Conservation (phyloP, 2,329 filamentous ascomycete species). For the Sarocladium brachiariae region DNA sequence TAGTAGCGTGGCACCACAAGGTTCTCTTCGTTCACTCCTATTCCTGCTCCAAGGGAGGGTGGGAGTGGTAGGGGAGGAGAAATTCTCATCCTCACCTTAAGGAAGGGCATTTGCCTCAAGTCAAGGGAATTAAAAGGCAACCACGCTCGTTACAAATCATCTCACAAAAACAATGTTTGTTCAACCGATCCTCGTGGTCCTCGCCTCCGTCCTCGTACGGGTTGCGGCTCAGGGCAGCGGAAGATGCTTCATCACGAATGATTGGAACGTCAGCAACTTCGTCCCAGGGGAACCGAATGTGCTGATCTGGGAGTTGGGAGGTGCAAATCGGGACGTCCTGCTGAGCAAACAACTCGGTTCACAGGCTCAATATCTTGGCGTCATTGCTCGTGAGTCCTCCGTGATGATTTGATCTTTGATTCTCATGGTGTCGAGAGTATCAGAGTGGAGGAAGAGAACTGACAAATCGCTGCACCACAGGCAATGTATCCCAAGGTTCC, state of each 20-base stretch:
- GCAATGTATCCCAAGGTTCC: slow-evolving; percentile 8
- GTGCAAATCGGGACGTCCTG: background rate
- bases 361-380: background rate
- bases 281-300: slow-evolving; percentile 3
- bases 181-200: background rate
- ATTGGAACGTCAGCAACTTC: background rate
- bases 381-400: slow-evolving; percentile 5
- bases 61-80: no score
- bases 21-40: no score
- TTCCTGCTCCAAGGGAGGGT: no score
- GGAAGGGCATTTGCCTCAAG: no score
- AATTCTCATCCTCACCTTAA: no score
- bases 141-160: no score
- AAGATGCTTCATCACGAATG: slow-evolving; percentile 6
- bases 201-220: background rate
- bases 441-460: background rate
- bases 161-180: no score
- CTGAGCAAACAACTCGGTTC: background rate
- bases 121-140: no score
- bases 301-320: background rate
- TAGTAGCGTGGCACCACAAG: no score
- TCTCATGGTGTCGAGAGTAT: background rate
- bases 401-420: background rate
- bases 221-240: background rate
- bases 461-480: background rate